phyloP scores from a whole-genome alignment of 2,329 filamentous ascomycete genomes.

The Zelopaecilomyces penicillatus region DNA sequence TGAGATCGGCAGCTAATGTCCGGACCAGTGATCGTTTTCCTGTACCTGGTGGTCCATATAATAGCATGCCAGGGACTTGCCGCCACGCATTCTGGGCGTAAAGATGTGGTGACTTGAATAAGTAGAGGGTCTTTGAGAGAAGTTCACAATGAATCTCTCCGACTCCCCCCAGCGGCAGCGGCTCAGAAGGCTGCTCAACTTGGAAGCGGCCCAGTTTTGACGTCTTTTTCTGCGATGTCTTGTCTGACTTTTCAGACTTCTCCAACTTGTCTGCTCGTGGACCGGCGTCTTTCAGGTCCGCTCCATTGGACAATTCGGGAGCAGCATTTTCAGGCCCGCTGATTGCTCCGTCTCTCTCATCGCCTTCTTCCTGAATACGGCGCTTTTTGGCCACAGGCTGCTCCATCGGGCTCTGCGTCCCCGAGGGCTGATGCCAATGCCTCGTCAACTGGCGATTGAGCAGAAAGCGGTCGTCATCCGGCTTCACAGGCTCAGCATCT shows the following conservation, averaged over 20 bases:
- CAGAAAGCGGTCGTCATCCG: slow-evolving; percentile 28
- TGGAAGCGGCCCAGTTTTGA: slow-evolving; percentile 22
- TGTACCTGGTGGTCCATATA: slow-evolving; percentile 73
- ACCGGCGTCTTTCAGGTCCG: neutral
- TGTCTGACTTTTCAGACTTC: slow-evolving; percentile 17
- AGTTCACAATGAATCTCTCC: slow-evolving; percentile 17
- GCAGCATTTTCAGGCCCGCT: slow-evolving; percentile 4
- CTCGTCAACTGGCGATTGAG: slow-evolving; percentile 35
- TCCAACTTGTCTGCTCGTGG: neutral
- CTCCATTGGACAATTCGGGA: slow-evolving; percentile 10
- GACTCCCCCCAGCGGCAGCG: slow-evolving; percentile 22
- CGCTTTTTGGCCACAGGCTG: slow-evolving; percentile 25
- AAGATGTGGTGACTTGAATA: slow-evolving; percentile 15
- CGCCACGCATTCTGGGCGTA: slow-evolving; percentile 11
- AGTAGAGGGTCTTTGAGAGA: slow-evolving; percentile 5
- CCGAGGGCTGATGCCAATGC: slow-evolving; percentile 25
- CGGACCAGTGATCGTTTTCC: slow-evolving; percentile 73
- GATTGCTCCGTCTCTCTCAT: slow-evolving; percentile 14
- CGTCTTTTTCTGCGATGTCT: slow-evolving; percentile 21
- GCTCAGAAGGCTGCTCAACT: slow-evolving; percentile 19
- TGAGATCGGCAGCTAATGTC: slow-evolving; percentile 62
- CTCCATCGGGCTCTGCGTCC: slow-evolving; percentile 12
- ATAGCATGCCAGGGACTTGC: slow-evolving; percentile 48
- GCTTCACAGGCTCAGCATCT: slow-evolving; percentile 25
- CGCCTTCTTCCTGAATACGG: slow-evolving; percentile 19